Conservation (phyloP, 768 basidiomycete genomes). For the Obba rivulosa region DNA sequence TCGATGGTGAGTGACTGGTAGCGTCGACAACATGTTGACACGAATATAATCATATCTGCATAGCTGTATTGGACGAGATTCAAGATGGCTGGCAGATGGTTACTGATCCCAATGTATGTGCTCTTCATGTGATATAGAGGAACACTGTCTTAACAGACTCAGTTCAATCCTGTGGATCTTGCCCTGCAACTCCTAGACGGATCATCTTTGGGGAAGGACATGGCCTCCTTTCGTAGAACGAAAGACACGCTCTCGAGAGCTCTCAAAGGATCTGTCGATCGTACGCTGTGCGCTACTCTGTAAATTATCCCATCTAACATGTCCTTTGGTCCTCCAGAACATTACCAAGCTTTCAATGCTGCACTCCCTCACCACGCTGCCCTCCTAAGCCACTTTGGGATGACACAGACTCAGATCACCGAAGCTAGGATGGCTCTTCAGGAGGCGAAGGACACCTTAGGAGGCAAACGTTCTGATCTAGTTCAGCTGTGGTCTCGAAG, state of each 20-base stretch:
- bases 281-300: slow-evolving; percentile 38
- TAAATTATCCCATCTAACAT: slow-evolving; percentile 7
- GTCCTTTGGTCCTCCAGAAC: slow-evolving; percentile 46
- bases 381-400: slow-evolving; percentile 63
- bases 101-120: slow-evolving; percentile 69
- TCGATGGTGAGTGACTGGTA: slow-evolving; percentile 59
- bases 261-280: slow-evolving; percentile 84
- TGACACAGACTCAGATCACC: slow-evolving; percentile 70
- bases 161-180: slow-evolving; percentile 94
- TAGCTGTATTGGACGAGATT: slow-evolving; percentile 82
- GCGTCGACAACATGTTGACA: no score
- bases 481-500: slow-evolving; percentile 87
- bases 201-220: slow-evolving; percentile 64
- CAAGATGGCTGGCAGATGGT: slow-evolving; percentile 89
- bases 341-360: slow-evolving; percentile 94
- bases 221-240: slow-evolving; percentile 70
- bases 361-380: slow-evolving; percentile 87
- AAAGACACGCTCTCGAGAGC: slow-evolving; percentile 76
- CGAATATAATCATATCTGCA: background rate
- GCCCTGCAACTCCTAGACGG: slow-evolving; percentile 86
- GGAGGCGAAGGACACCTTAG: slow-evolving; percentile 75
- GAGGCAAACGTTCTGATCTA: slow-evolving; percentile 81
- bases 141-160: slow-evolving; percentile 11
- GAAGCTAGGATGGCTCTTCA: slow-evolving; percentile 65
- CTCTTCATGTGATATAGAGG: background rate